Evolutionary conservation across 176 grass and related monocot genomes (phyloP), one percentile per base, ranked within the genome.

Genomic region (Zea luxurians): DNA sequence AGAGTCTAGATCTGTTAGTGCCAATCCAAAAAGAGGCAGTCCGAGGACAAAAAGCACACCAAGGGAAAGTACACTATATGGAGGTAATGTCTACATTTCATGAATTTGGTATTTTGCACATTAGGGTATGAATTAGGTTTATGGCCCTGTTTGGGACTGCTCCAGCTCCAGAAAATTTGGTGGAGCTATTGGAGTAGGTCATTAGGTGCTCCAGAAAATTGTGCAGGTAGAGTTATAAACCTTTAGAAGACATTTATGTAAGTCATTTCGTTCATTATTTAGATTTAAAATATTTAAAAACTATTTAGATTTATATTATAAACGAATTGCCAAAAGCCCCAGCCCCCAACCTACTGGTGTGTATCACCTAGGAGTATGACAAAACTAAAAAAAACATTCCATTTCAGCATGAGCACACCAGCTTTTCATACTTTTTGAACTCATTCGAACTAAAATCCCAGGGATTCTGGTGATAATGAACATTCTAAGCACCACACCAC

Each of bases 21-120:
- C 75, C 82, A 94, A 92, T 64, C 89, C 91, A 0, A 97, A 94
- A 89, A 94, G 87, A 71, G 90, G 85, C 78, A 97, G 91, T 59
- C 91, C 95, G 59, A 91, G 60, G 74, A 78, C 83, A 55, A 97
- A 94, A 74, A 69, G 37, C 49, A 77, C 70, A 55, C 42, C 79
- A 13, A 84, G 89, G 66, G 95, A 92, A 89, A 92, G 89, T 73
- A 86, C 89, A 80, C 50, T 97, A 52, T 90, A 89, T 88, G 78
- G 89, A 78, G 89, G 95, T 82, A 76, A 82, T 86, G 76, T 83
- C 45, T 80, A 80, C 47, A 37, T 75, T 68, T 59, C 3, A 0
- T 37, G 44, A 66, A 45, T 37, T 68, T 76, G 18, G 17, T 13
- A 47, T 21, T 55, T 55, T 50, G 10, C 46, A 40, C 44, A 78